Evolutionary conservation across 139 green algal genomes (phyloP).

Genomic region (Chlorella vulgaris): DNA sequence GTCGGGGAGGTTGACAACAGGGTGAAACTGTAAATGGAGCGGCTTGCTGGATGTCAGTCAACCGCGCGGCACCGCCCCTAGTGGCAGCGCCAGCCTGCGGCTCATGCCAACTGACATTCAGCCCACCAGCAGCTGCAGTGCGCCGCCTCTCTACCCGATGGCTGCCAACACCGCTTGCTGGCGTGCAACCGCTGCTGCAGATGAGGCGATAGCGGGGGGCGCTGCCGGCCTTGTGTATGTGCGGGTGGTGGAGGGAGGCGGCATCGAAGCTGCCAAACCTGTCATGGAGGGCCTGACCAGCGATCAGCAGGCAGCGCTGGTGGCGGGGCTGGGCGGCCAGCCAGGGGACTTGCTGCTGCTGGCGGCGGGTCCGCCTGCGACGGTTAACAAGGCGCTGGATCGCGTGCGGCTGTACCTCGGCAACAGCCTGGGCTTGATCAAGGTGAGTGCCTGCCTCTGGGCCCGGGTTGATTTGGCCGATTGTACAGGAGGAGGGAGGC

Average conservation of each 20-base stretch:
- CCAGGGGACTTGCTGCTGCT: slow-evolving; percentile 91
- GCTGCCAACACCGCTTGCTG: no score
- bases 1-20: no score
- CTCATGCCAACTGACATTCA: no score
- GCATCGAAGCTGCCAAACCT: slow-evolving; percentile 79
- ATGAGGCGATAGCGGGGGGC: slow-evolving; percentile 34
- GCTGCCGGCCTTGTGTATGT: slow-evolving; percentile 73
- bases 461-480: background rate
- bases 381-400: slow-evolving; percentile 83
- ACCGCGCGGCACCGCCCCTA: no score
- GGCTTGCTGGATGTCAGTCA: no score
- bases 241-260: slow-evolving; percentile 70
- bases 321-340: slow-evolving; percentile 31
- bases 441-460: background rate
- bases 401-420: slow-evolving; percentile 87
- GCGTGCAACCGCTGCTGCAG: no score
- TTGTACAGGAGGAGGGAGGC: background rate
- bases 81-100: no score
- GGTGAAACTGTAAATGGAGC: no score
- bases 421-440: slow-evolving; percentile 66
- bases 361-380: slow-evolving; percentile 67
- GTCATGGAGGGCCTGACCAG: slow-evolving; percentile 79
- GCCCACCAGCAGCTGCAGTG: no score
- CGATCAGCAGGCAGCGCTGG: slow-evolving; percentile 48
- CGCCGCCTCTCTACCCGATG: no score